Percentiles rank a stretch among this genome's conserved stretches.
phyloP scores from a whole-genome alignment of 345 rosid species.

The Turnera subulata region DNA sequence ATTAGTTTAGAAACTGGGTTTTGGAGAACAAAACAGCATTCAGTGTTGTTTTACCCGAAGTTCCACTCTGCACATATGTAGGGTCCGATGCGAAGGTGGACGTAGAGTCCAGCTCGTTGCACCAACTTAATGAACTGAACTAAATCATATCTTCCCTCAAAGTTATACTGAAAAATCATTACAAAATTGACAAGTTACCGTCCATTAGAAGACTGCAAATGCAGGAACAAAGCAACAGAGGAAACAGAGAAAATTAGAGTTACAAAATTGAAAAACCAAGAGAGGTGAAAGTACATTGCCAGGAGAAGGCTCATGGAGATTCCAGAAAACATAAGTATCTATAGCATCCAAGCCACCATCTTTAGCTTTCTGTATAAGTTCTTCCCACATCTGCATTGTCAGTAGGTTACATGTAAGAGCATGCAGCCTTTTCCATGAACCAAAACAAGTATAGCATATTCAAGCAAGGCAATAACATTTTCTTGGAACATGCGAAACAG shows the following conservation, averaged over 20 bases:
- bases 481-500: background rate
- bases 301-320: conserved; percentile 30
- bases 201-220: background rate
- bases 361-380: conserved; percentile 27
- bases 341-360: conserved; percentile 27
- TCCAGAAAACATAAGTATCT: conserved; percentile 31
- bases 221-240: background rate
- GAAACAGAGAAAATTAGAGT: background rate
- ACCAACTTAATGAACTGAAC: conserved; percentile 22
- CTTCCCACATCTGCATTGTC: conserved; percentile 32
- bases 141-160: conserved; percentile 27
- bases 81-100: conserved; percentile 26
- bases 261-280: background rate
- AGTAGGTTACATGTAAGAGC: background rate
- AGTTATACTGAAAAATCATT: conserved; percentile 17
- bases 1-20: background rate
- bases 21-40: background rate
- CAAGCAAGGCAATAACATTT: conserved; percentile 10
- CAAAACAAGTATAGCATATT: background rate
- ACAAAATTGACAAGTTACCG: background rate
- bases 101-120: conserved; percentile 21
- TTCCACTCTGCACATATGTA: conserved; percentile 28
- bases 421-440: background rate
- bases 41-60: conserved; percentile 11
- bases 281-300: conserved; percentile 13